These are phyloP conservation scores for Paraphaeosphaeria sporulosa DNA, from an alignment of 2,329 filamentous ascomycete species.

Conservation along the genomic window DNA sequence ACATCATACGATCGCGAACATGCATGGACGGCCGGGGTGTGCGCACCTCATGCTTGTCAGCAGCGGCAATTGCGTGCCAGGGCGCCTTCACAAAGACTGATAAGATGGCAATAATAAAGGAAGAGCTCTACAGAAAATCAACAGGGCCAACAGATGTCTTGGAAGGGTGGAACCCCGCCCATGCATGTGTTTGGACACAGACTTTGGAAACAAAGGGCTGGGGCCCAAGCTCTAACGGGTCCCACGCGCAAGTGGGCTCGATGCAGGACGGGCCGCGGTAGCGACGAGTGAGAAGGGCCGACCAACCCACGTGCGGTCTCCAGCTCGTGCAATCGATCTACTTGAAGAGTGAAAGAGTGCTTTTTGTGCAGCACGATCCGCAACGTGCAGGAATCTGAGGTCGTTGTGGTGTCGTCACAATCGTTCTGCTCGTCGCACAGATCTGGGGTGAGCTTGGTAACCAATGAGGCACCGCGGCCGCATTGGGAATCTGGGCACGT, in stretches of 20 bases:
- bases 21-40: constrained; percentile 12
- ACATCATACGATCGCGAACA: constrained; percentile 4
- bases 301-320: constrained; percentile 1
- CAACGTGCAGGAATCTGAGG: neutral
- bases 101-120: neutral
- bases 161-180: constrained; percentile 6
- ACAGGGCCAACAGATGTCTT: constrained; percentile 4
- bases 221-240: constrained; percentile 6
- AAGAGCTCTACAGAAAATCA: neutral
- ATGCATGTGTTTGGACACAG: constrained; percentile 11
- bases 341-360: neutral
- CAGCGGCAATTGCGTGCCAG: constrained; percentile 9
- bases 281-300: constrained; percentile 11
- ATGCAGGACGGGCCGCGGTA: neutral
- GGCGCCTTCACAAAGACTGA: neutral
- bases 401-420: neutral
- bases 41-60: constrained; percentile 26
- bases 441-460: constrained; percentile 17
- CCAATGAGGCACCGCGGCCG: constrained; percentile 11
- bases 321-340: neutral
- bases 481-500: constrained; percentile 6
- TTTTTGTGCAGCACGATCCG: constrained; percentile 4
- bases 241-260: neutral
- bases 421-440: neutral
- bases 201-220: constrained; percentile 9